Percentiles rank a stretch among this genome's conserved stretches.
These are phyloP conservation scores for Rhizoctonia solani DNA, from an alignment of 1,284 basidiomycete species.

Conservation along the genomic window DNA sequence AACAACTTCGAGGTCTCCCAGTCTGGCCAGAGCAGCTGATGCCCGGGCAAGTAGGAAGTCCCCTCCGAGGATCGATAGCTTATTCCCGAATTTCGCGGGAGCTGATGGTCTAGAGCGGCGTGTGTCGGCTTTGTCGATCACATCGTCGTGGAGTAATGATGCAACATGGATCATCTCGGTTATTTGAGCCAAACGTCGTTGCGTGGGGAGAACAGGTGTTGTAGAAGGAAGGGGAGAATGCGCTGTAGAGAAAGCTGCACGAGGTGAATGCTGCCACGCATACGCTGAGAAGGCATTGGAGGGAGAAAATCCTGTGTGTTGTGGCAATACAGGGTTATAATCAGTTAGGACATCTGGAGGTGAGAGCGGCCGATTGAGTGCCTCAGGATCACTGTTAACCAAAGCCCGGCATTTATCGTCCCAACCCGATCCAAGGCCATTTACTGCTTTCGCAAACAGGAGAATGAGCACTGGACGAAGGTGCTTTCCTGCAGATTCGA, in stretches of 20 bases:
- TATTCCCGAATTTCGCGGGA: slow-evolving; percentile 92
- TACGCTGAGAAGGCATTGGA: slow-evolving; percentile 27
- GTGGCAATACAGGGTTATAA: slow-evolving; percentile 47
- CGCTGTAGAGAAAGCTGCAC: neutral
- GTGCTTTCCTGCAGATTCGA: slow-evolving; percentile 86
- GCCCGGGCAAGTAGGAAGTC: slow-evolving; percentile 95
- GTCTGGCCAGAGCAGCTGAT: slow-evolving; percentile 81
- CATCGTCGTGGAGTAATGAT: slow-evolving; percentile 93
- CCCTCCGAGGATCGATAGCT: slow-evolving; percentile 90
- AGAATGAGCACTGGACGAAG: slow-evolving; percentile 89
- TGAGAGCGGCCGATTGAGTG: slow-evolving; percentile 48
- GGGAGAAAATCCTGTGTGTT: slow-evolving; percentile 44
- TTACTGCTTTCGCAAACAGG: slow-evolving; percentile 89
- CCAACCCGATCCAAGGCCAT: slow-evolving; percentile 68
- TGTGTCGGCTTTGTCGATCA: slow-evolving; percentile 84
- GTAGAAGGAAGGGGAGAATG: slow-evolving; percentile 25
- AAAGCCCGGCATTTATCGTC: slow-evolving; percentile 54
- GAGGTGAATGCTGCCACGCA: slow-evolving; percentile 13
- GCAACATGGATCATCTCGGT: slow-evolving; percentile 99
- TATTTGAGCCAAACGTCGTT: slow-evolving; percentile 91
- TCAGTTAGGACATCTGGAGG: slow-evolving; percentile 50
- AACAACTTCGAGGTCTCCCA: slow-evolving; percentile 88
- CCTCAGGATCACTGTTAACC: slow-evolving; percentile 45
- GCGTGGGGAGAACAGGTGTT: slow-evolving; percentile 71
- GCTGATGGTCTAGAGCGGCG: slow-evolving; percentile 84